Conservation (phyloP, 805 yeast genomes). For the Hemisphaericaspora nanyangensis region DNA sequence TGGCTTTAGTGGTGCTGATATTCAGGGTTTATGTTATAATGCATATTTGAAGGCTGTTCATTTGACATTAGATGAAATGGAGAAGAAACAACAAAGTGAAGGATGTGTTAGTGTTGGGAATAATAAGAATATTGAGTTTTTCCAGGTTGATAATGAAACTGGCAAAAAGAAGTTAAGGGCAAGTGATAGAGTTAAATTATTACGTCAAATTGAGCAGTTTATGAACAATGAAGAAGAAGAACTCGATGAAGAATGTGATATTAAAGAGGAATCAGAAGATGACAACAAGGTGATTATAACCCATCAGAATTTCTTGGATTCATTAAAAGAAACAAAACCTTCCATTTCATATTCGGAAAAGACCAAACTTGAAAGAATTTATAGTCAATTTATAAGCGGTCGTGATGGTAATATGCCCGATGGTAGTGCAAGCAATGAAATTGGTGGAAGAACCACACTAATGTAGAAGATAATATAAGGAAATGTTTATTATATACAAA, state of each 20-base stretch:
- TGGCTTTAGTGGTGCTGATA: conserved; percentile 92
- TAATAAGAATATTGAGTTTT: conserved; percentile 32
- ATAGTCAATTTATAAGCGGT: conserved; percentile 66
- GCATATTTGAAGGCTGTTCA: conserved; percentile 88
- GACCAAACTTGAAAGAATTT: conserved; percentile 57
- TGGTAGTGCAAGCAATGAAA: conserved; percentile 72
- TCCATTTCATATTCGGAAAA: conserved; percentile 77
- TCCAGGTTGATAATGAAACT: conserved; percentile 35
- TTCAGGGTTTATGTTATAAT: conserved; percentile 88
- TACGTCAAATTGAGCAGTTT: conserved; percentile 42
- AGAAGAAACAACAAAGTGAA: conserved; percentile 27
- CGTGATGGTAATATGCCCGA: conserved; percentile 87
- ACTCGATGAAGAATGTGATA: conserved; percentile 5
- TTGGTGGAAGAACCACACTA: conserved; percentile 82
- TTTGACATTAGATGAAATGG: conserved; percentile 52
- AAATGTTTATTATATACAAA: neutral
- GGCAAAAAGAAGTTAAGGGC: conserved; percentile 26
- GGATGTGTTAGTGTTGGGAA: conserved; percentile 12
- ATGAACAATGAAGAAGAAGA: conserved; percentile 14
- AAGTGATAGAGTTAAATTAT: conserved; percentile 36
- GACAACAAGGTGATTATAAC: conserved; percentile 41
- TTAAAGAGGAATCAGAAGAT: conserved; percentile 9
- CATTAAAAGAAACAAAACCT: conserved; percentile 78
- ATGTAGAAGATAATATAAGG: conserved; percentile 48
- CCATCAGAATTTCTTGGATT: conserved; percentile 52